Conservation (phyloP, 768 basidiomycete genomes). For the Roridomyces roridus region DNA sequence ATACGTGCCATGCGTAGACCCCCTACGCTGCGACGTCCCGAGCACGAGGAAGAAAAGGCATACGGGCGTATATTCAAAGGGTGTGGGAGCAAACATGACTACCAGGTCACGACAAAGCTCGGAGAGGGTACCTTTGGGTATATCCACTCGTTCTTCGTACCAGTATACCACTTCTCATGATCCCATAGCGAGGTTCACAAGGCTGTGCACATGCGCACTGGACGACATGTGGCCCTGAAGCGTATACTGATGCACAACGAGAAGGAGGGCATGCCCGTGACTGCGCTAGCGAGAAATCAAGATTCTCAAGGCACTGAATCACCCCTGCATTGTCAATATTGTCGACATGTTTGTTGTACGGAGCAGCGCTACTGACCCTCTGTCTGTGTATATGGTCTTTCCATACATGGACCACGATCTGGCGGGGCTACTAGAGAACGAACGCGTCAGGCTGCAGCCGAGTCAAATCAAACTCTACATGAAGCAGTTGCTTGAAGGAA, state of each 20-base stretch:
- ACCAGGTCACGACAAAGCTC: constrained; percentile 83
- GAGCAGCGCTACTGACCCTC: constrained; percentile 72
- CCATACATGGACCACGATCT: constrained; percentile 99
- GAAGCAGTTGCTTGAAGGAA: constrained; percentile 95
- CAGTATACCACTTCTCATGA: constrained; percentile 8
- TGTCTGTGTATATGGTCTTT: constrained; percentile 98
- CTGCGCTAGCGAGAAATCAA: constrained; percentile 97
- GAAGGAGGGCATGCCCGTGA: constrained; percentile 96
- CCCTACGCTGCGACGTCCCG: constrained; percentile 54
- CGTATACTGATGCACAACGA: constrained; percentile 97
- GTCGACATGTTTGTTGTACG: constrained; percentile 91
- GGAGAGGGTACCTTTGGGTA: constrained; percentile 98
- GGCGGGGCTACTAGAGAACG: constrained; percentile 92
- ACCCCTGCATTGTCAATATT: constrained; percentile 86
- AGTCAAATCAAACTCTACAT: constrained; percentile 95
- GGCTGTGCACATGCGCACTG: constrained; percentile 69
- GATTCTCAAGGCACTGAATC: constrained; percentile 88
- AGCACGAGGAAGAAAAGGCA: constrained; percentile 68
- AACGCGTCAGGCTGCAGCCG: constrained; percentile 80
- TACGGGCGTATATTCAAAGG: constrained; percentile 75
- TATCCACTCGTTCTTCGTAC: constrained; percentile 36
- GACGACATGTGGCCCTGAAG: constrained; percentile 82
- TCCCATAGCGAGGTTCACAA: constrained; percentile 87
- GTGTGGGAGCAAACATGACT: constrained; percentile 75
- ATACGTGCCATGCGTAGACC: constrained; percentile 41